These are phyloP conservation scores for Phalaenopsis equestris DNA, from an alignment of 106 monocot genomes.

Conservation along the genomic window DNA sequence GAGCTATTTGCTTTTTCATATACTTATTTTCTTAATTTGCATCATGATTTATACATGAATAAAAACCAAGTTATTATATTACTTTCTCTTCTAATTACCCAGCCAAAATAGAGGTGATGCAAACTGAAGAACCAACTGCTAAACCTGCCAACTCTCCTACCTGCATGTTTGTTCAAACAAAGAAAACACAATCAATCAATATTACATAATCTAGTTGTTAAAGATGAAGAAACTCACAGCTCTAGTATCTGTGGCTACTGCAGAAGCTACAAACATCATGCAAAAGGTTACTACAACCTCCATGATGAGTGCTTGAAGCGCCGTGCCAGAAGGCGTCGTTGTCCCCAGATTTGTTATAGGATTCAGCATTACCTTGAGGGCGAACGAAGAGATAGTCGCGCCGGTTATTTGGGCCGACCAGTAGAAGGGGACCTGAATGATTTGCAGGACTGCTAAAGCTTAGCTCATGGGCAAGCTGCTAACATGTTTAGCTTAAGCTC, in stretches of 20 bases:
- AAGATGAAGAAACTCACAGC: conserved; percentile 26
- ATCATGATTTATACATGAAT: too few relatives aligned
- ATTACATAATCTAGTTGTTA: not conserved
- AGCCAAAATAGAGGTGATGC: conserved; percentile 63
- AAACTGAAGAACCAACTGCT: conserved; percentile 60
- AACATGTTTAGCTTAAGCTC: too few relatives aligned
- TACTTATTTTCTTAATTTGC: too few relatives aligned
- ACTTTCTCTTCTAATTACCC: conserved; percentile 33
- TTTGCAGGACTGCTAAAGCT: not conserved
- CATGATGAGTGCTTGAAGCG: conserved; percentile 28
- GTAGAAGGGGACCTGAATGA: conserved; percentile 54
- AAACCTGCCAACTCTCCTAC: conserved; percentile 67
- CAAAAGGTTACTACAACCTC: conserved; percentile 58
- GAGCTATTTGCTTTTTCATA: too few relatives aligned
- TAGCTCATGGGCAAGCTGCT: too few relatives aligned
- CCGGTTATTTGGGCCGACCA: conserved; percentile 50
- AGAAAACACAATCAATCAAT: not conserved
- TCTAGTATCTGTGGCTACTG: conserved; percentile 61
- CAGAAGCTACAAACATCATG: conserved; percentile 70
- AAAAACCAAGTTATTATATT: too few relatives aligned
- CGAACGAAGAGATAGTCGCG: conserved; percentile 27
- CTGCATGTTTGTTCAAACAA: conserved; percentile 18
- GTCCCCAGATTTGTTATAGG: conserved; percentile 31
- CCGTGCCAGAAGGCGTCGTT: conserved; percentile 34
- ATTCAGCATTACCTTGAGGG: conserved; percentile 33